Evolutionary conservation across 2,329 filamentous ascomycete species (phyloP).

Genomic region (Stachybotrys echinatus): DNA sequence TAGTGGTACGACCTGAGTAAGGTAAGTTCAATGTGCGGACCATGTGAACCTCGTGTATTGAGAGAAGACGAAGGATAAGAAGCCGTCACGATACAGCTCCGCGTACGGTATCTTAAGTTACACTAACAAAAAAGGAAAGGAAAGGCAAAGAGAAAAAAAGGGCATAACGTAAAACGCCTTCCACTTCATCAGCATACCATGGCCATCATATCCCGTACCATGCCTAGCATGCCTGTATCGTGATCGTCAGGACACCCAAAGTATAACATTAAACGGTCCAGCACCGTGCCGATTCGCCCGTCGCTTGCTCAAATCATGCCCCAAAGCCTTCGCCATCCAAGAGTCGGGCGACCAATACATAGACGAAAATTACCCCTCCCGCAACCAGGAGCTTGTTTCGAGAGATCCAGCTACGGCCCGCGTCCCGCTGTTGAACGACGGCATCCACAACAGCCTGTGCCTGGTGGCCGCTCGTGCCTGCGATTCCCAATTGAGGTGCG

Average conservation of each 20-base stretch:
- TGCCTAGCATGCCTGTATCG: not conserved
- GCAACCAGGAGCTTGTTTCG: constrained; percentile 73
- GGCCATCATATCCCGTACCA: not conserved
- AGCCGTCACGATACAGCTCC: not conserved
- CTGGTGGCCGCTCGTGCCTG: constrained; percentile 56
- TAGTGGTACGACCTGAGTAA: too few species aligned
- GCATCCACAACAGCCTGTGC: constrained; percentile 71
- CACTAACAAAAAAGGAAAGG: not conserved
- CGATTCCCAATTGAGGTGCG: constrained; percentile 52
- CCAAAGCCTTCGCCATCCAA: constrained; percentile 43
- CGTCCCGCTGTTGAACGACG: constrained; percentile 69
- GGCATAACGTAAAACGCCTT: not conserved
- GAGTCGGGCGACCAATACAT: constrained; percentile 75
- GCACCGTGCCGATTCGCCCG: not conserved
- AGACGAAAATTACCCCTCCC: constrained; percentile 67
- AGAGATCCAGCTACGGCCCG: constrained; percentile 75
- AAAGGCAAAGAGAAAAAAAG: too few species aligned
- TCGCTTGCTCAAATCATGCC: not conserved
- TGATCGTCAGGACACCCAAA: not conserved
- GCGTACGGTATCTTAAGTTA: not conserved
- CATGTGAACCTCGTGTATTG: not conserved
- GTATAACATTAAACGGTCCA: not conserved
- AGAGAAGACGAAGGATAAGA: not conserved
- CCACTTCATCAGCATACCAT: not conserved
- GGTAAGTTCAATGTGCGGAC: too few species aligned